Conservation (phyloP, 352 stramenopile species). For the Phytophthora syringae region DNA sequence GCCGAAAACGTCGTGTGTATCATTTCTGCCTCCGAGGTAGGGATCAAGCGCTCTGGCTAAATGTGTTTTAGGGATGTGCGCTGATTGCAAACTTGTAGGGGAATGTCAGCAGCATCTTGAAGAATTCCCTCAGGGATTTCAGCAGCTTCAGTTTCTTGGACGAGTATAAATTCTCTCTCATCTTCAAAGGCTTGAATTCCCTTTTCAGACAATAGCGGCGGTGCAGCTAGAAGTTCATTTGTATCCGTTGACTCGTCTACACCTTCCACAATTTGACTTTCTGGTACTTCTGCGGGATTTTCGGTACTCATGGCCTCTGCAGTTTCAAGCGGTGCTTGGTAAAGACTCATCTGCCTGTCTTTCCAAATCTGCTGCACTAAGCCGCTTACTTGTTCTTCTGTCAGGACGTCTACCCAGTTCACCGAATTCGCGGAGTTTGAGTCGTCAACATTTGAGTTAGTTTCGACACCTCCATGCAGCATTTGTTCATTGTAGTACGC, state of each 20-base stretch:
- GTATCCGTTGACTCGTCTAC: constrained; percentile 44
- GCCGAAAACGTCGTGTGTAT: constrained; percentile 6
- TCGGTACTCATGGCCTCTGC: constrained; percentile 1
- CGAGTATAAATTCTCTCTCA: not conserved
- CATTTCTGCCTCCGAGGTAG: constrained; percentile 3
- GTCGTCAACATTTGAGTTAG: constrained; percentile 8
- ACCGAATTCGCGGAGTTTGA: constrained; percentile 7
- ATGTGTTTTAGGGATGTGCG: constrained; percentile 7
- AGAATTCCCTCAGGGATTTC: not conserved
- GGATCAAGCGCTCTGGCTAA: constrained; percentile 16
- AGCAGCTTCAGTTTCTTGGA: not conserved
- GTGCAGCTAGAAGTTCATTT: constrained; percentile 20
- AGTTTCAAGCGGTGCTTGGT: not conserved
- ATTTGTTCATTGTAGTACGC: constrained; percentile 45
- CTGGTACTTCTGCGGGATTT: not conserved
- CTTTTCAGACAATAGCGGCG: constrained; percentile 26
- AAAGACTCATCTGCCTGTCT: constrained; percentile 25
- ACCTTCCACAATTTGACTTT: not conserved
- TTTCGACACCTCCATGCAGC: not conserved
- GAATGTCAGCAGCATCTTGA: not conserved
- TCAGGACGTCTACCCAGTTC: constrained; percentile 47
- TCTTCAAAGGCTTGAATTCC: constrained; percentile 28
- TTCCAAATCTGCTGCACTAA: constrained; percentile 55
- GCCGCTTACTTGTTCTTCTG: constrained; percentile 52
- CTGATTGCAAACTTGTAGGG: not conserved